These are phyloP conservation scores for Hypoxylon lenormandii DNA, from an alignment of 495 filamentous ascomycete species.

Conservation along the genomic window DNA sequence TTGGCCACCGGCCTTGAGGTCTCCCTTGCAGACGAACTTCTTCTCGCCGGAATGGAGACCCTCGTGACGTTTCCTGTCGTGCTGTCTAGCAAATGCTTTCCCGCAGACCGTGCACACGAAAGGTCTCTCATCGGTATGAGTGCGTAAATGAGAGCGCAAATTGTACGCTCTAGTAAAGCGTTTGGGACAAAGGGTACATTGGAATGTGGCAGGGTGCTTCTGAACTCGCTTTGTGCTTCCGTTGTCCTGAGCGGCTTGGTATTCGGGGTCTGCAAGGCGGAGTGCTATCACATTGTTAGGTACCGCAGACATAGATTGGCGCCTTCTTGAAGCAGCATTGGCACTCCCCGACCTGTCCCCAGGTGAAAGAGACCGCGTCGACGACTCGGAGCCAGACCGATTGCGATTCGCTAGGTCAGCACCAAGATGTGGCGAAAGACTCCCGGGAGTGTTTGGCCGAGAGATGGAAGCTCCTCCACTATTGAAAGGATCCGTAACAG, in stretches of 20 bases:
- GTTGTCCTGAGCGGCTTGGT: constrained; percentile 73
- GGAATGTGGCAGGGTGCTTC: constrained; percentile 94
- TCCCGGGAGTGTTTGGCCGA: constrained; percentile 56
- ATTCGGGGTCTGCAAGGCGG: constrained; percentile 87
- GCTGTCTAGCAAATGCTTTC: constrained; percentile 95
- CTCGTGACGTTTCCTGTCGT: constrained; percentile 91
- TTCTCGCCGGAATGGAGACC: constrained; percentile 91
- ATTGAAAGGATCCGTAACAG: constrained; percentile 80
- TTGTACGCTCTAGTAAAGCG: constrained; percentile 91
- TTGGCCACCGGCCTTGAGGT: constrained; percentile 79
- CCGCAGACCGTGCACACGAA: constrained; percentile 97
- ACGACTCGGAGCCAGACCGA: constrained; percentile 57
- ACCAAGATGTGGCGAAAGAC: constrained; percentile 60
- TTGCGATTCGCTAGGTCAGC: constrained; percentile 60
- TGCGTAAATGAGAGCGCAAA: constrained; percentile 88
- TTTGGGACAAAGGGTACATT: constrained; percentile 86
- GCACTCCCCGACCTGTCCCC: constrained; percentile 67
- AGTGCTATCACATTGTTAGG: constrained; percentile 92
- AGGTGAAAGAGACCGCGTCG: constrained; percentile 76
- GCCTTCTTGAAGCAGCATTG: constrained; percentile 74
- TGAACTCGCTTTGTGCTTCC: constrained; percentile 78
- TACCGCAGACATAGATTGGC: constrained; percentile 88
- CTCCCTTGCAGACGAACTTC: constrained; percentile 95
- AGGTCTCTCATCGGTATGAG: constrained; percentile 90
- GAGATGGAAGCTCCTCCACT: constrained; percentile 56